These are phyloP conservation scores for Boletus smithii DNA, from an alignment of 1,284 basidiomycete species.

Conservation along the genomic window DNA sequence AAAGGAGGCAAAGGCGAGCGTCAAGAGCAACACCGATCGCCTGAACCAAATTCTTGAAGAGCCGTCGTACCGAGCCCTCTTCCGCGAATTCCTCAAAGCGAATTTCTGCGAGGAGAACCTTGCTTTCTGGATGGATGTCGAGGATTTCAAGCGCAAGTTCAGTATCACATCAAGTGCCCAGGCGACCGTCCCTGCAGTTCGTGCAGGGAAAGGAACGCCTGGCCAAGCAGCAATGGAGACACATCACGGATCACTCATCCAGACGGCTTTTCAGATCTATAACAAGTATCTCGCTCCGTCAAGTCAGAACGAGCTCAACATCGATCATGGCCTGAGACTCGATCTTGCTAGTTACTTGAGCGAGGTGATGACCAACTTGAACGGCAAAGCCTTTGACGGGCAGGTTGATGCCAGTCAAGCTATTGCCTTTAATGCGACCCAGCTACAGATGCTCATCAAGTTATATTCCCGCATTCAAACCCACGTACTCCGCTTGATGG, in stretches of 20 bases:
- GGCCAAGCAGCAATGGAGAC: conserved; percentile 92
- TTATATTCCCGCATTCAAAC: conserved; percentile 96
- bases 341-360: conserved; percentile 92
- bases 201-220: conserved; percentile 52
- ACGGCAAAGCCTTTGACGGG: conserved; percentile 74
- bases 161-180: conserved; percentile 91
- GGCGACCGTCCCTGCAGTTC: conserved; percentile 48
- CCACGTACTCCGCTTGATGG: conserved; percentile 97
- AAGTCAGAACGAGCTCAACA: conserved; percentile 94
- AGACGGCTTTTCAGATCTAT: conserved; percentile 92
- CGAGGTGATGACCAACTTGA: conserved; percentile 74
- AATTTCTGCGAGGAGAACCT: conserved; percentile 99
- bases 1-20: conserved; percentile 52
- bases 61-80: conserved; percentile 82
- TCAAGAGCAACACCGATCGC: conserved; percentile 90
- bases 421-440: conserved; percentile 82
- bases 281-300: conserved; percentile 94
- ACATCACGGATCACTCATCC: conserved; percentile 93
- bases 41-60: conserved; percentile 93
- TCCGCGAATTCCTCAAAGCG: conserved; percentile 89
- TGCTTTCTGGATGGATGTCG: conserved; percentile 94
- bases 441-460: conserved; percentile 89
- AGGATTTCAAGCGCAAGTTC: conserved; percentile 96
- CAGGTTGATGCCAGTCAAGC: conserved; percentile 78
- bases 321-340: conserved; percentile 93